Percentiles rank a stretch among this genome's conserved stretches.
phyloP scores from a whole-genome alignment of 78 protist species.

The Tieghemostelium lacteum region DNA sequence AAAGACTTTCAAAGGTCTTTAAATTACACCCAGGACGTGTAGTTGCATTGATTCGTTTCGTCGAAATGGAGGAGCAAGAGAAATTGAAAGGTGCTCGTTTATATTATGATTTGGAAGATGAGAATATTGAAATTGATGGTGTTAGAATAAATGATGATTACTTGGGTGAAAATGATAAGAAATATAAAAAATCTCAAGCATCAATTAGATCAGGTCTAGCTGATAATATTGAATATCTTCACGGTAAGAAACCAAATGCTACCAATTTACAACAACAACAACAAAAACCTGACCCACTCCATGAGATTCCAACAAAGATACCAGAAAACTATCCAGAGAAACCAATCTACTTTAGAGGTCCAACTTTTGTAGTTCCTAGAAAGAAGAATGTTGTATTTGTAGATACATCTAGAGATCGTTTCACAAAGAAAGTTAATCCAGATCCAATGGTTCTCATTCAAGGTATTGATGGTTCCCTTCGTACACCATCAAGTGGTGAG shows the following conservation, averaged over 20 bases:
- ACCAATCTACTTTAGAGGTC: conserved; percentile 68
- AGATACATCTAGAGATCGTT: conserved; percentile 55
- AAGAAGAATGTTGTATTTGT: conserved; percentile 53
- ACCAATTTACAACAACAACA: not conserved
- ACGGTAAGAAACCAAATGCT: not conserved
- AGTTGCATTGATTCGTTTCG: conserved; percentile 48
- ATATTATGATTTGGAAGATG: not conserved
- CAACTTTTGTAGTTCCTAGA: conserved; percentile 35
- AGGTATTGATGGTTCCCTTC: conserved; percentile 73
- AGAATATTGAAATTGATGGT: not conserved
- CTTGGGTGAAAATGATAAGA: conserved; percentile 17
- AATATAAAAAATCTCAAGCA: not conserved
- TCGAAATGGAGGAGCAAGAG: conserved; percentile 39
- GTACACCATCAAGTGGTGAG: conserved; percentile 60
- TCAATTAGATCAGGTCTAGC: not conserved
- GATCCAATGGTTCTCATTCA: conserved; percentile 72
- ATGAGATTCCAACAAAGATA: conserved; percentile 34
- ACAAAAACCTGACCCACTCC: conserved; percentile 44
- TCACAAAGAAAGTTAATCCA: conserved; percentile 45
- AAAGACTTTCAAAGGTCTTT: conserved; percentile 36
- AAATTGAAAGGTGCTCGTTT: conserved; percentile 2
- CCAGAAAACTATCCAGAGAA: conserved; percentile 43
- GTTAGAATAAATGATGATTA: conserved; percentile 16
- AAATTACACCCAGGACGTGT: conserved; percentile 48
- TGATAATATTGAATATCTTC: not conserved